Conservation (phyloP, 768 basidiomycete species). For the Xanthoconium stramineum region DNA sequence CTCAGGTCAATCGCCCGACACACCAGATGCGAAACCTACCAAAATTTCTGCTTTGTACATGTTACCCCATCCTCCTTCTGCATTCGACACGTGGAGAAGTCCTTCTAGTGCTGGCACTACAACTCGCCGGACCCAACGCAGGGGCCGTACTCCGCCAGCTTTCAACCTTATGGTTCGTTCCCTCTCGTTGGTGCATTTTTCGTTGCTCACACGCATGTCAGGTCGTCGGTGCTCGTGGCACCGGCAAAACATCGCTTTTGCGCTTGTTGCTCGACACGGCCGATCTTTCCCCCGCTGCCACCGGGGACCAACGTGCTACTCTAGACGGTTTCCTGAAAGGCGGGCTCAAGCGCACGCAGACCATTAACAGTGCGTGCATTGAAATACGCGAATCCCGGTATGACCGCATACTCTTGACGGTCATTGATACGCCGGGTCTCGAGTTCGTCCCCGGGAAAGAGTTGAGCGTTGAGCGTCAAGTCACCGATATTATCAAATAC, state of each 20-base stretch:
- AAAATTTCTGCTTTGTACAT: slow-evolving; percentile 73
- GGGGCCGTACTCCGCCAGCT: slow-evolving; percentile 64
- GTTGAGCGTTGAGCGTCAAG: slow-evolving; percentile 75
- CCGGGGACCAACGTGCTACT: slow-evolving; percentile 64
- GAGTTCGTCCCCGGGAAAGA: slow-evolving; percentile 73
- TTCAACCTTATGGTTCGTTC: slow-evolving; percentile 80
- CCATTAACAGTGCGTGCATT: slow-evolving; percentile 65
- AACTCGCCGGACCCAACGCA: slow-evolving; percentile 59
- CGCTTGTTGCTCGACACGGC: slow-evolving; percentile 81
- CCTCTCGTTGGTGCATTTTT: not conserved
- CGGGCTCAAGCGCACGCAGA: slow-evolving; percentile 54
- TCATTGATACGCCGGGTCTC: slow-evolving; percentile 83
- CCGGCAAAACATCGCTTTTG: slow-evolving; percentile 82
- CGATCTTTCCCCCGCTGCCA: slow-evolving; percentile 75
- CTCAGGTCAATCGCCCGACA: slow-evolving; percentile 37
- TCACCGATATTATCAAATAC: slow-evolving; percentile 70
- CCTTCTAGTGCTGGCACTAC: slow-evolving; percentile 33
- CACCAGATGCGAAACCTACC: slow-evolving; percentile 32
- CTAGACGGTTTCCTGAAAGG: slow-evolving; percentile 65
- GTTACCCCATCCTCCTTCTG: slow-evolving; percentile 52
- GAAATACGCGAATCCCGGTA: slow-evolving; percentile 84
- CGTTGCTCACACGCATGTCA: slow-evolving; percentile 26
- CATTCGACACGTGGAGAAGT: slow-evolving; percentile 57
- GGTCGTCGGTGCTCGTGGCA: slow-evolving; percentile 79
- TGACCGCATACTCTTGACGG: slow-evolving; percentile 74